phyloP scores from a whole-genome alignment of 139 green algal genomes.

The Nannochloris sp. region DNA sequence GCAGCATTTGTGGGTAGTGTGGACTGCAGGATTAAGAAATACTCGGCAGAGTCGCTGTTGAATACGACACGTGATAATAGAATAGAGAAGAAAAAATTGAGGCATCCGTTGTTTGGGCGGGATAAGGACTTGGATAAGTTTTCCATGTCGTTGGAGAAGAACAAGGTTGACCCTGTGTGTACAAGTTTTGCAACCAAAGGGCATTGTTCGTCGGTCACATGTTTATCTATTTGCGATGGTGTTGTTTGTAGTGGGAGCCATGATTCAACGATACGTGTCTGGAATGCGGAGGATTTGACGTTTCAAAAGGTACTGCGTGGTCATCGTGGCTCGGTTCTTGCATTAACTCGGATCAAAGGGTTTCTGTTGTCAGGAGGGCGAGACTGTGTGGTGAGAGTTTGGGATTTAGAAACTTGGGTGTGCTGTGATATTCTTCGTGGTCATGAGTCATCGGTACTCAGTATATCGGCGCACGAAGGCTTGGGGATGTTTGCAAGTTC shows the following conservation, averaged over 20 bases:
- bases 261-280: slow-evolving; percentile 66
- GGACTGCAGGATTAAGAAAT: slow-evolving; percentile 22
- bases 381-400: slow-evolving; percentile 83
- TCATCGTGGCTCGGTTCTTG: slow-evolving; percentile 68
- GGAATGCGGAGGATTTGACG: slow-evolving; percentile 40
- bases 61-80: not conserved
- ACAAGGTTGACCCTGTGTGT: not conserved
- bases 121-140: too few relatives aligned
- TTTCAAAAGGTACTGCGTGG: slow-evolving; percentile 55
- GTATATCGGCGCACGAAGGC: slow-evolving; percentile 24
- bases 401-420: slow-evolving; percentile 77
- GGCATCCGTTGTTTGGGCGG: too few relatives aligned
- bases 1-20: slow-evolving; percentile 42
- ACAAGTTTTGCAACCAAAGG: slow-evolving; percentile 6
- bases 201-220: slow-evolving; percentile 53
- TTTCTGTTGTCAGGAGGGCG: slow-evolving; percentile 69
- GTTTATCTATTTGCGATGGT: slow-evolving; percentile 39
- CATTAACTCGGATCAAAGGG: slow-evolving; percentile 48
- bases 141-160: not conserved
- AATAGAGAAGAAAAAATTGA: not conserved
- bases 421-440: slow-evolving; percentile 73
- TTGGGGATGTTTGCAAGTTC: slow-evolving; percentile 49
- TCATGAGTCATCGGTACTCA: slow-evolving; percentile 74
- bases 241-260: slow-evolving; percentile 35
- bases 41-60: not conserved